A percentile compares a stretch with the other conserved stretches of the same genome.
Evolutionary conservation across 2,329 filamentous ascomycete genomes (phyloP).

Genomic region (Calonectria fujianensis): DNA sequence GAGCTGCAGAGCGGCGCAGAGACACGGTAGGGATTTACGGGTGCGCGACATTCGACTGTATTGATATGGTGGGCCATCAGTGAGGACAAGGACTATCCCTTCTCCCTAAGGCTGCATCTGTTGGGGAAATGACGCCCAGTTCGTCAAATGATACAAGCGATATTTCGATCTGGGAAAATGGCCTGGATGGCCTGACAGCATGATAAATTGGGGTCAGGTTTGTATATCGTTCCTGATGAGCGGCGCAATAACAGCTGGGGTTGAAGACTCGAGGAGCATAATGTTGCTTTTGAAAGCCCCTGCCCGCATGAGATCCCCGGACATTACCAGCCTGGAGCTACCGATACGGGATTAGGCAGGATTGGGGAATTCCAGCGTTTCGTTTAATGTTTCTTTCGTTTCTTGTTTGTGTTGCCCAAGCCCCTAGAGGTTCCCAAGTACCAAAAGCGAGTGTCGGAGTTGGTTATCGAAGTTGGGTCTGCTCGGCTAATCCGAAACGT

Average conservation of each 20-base stretch:
- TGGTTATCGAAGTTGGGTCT: slow-evolving; percentile 34
- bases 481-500: slow-evolving; percentile 44
- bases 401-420: slow-evolving; percentile 44
- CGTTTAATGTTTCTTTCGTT: slow-evolving; percentile 55
- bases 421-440: slow-evolving; percentile 35
- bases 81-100: slow-evolving; percentile 52
- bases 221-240: slow-evolving; percentile 45
- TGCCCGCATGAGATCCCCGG: slow-evolving; percentile 40
- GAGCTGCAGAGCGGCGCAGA: slow-evolving; percentile 45
- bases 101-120: slow-evolving; percentile 39
- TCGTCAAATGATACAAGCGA: slow-evolving; percentile 47
- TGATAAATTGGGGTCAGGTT: slow-evolving; percentile 34
- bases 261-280: slow-evolving; percentile 39
- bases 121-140: slow-evolving; percentile 54
- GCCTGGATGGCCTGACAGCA: slow-evolving; percentile 49
- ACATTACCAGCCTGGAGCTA: slow-evolving; percentile 45
- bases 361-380: slow-evolving; percentile 52
- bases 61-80: slow-evolving; percentile 43
- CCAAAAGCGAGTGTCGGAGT: slow-evolving; percentile 16
- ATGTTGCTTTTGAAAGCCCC: slow-evolving; percentile 35
- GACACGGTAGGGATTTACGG: slow-evolving; percentile 44
- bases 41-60: slow-evolving; percentile 47
- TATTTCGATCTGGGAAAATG: slow-evolving; percentile 48
- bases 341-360: slow-evolving; percentile 40
- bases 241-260: slow-evolving; percentile 42